phyloP scores from a whole-genome alignment of 1,284 basidiomycete species.

The Trametes polyzona region DNA sequence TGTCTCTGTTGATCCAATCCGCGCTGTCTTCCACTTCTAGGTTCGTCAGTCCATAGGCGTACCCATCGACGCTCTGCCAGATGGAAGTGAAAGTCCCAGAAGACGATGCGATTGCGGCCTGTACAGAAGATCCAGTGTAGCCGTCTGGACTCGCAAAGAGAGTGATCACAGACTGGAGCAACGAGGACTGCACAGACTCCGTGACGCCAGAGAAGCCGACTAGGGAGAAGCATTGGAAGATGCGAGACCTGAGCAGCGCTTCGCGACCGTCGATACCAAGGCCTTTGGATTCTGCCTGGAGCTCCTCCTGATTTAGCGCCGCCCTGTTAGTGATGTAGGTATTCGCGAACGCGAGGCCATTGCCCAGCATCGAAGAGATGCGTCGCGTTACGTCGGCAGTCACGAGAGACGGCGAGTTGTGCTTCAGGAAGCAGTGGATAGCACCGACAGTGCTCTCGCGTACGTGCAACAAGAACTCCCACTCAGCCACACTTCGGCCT shows the following conservation, averaged over 20 bases:
- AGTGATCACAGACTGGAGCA: constrained; percentile 86
- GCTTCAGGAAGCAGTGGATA: constrained; percentile 85
- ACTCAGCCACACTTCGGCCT: constrained; percentile 77
- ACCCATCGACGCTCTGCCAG: constrained; percentile 89
- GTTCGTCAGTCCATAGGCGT: constrained; percentile 91
- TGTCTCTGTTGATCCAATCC: constrained; percentile 77
- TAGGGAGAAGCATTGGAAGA: constrained; percentile 89
- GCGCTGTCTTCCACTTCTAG: constrained; percentile 51
- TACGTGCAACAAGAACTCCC: constrained; percentile 91
- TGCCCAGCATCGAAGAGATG: constrained; percentile 85
- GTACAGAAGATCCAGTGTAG: constrained; percentile 81
- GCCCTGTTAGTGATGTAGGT: constrained; percentile 56
- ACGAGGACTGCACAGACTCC: constrained; percentile 77
- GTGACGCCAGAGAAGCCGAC: constrained; percentile 82
- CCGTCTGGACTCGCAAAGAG: constrained; percentile 87
- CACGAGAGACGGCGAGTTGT: constrained; percentile 78
- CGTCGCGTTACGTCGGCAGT: constrained; percentile 91
- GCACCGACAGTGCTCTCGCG: constrained; percentile 91
- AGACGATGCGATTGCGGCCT: constrained; percentile 91
- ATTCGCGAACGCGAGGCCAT: constrained; percentile 90
- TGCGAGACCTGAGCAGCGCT: constrained; percentile 80
- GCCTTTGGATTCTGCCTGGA: constrained; percentile 44
- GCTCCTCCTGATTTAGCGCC: constrained; percentile 50
- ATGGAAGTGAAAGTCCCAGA: constrained; percentile 84
- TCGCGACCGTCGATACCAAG: constrained; percentile 81